A percentile compares a stretch with the other conserved stretches of the same genome.
These are phyloP conservation scores for Ilyonectria mors-panacis DNA, from an alignment of 2,329 filamentous ascomycete genomes.

Conservation along the genomic window DNA sequence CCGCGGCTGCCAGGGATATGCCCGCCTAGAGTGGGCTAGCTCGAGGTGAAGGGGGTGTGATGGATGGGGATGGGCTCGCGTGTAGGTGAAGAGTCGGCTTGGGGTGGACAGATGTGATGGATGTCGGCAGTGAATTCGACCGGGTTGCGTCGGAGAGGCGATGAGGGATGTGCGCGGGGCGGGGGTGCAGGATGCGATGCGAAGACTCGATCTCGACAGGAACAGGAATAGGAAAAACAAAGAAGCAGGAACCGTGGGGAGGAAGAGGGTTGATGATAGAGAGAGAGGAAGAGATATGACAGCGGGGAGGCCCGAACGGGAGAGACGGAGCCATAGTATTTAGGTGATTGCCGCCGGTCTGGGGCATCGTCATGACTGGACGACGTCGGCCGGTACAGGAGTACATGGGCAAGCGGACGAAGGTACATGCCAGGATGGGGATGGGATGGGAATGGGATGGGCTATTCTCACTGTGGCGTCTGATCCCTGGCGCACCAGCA, in stretches of 20 bases:
- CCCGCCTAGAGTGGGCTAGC: slow-evolving; percentile 43
- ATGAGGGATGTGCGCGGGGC: slow-evolving; percentile 39
- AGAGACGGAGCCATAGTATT: slow-evolving; percentile 49
- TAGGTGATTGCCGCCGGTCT: slow-evolving; percentile 46
- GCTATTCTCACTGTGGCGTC: slow-evolving; percentile 48
- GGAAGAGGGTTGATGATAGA: slow-evolving; percentile 36
- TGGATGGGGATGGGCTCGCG: slow-evolving; percentile 41
- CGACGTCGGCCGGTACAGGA: slow-evolving; percentile 42
- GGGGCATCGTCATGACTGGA: slow-evolving; percentile 50
- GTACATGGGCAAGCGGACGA: slow-evolving; percentile 44
- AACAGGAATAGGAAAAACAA: slow-evolving; percentile 28
- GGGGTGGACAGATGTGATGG: slow-evolving; percentile 30
- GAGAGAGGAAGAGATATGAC: slow-evolving; percentile 34
- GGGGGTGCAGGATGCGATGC: slow-evolving; percentile 26
- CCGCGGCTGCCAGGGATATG: slow-evolving; percentile 39
- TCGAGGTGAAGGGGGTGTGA: slow-evolving; percentile 44
- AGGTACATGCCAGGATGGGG: slow-evolving; percentile 44
- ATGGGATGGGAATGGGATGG: slow-evolving; percentile 34
- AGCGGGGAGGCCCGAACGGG: slow-evolving; percentile 43
- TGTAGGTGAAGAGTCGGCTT: slow-evolving; percentile 42
- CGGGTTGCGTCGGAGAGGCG: slow-evolving; percentile 29
- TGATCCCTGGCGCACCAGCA: slow-evolving; percentile 38
- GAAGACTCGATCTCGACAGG: slow-evolving; percentile 14
- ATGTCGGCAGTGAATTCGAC: slow-evolving; percentile 29
- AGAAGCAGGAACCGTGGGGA: slow-evolving; percentile 37